Evolutionary conservation across 2,329 filamentous ascomycete species (phyloP).

Genomic region (Cladophialophora psammophila): DNA sequence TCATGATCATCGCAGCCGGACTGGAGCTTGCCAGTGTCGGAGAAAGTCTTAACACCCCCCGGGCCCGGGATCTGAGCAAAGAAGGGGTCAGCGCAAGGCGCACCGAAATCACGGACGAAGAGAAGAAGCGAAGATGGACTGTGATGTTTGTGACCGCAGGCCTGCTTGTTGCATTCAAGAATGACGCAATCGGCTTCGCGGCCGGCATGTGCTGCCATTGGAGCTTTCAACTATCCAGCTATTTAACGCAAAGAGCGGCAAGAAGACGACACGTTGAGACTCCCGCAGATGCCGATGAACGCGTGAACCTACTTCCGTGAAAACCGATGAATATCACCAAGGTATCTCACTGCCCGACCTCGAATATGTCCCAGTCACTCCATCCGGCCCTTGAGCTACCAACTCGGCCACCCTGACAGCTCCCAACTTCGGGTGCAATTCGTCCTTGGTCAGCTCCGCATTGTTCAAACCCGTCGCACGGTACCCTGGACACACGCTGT

Average conservation of each 20-base stretch:
- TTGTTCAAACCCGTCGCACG: constrained; percentile 32
- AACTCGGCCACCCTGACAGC: constrained; percentile 36
- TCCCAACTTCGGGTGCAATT: constrained; percentile 34
- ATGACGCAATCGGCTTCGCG: constrained; percentile 86
- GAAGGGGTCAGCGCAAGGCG: constrained; percentile 29
- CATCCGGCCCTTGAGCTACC: constrained; percentile 34
- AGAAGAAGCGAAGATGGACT: constrained; percentile 78
- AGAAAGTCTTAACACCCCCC: constrained; percentile 79
- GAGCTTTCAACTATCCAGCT: constrained; percentile 61
- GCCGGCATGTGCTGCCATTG: constrained; percentile 82
- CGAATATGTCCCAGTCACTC: constrained; percentile 36
- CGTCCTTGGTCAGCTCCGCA: constrained; percentile 29
- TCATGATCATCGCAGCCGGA: constrained; percentile 90
- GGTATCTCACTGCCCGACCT: constrained; percentile 31
- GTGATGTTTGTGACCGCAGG: constrained; percentile 91
- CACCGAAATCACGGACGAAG: constrained; percentile 46
- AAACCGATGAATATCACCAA: constrained; percentile 29
- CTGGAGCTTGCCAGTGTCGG: constrained; percentile 87
- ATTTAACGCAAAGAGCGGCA: constrained; percentile 10
- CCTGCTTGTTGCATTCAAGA: constrained; percentile 82
- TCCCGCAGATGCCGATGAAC: constrained; percentile 21
- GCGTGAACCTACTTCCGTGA: constrained; percentile 28
- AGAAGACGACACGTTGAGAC: constrained; percentile 8
- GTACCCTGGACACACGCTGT: constrained; percentile 37
- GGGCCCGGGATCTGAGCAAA: constrained; percentile 64